Evolutionary conservation across 2,329 filamentous ascomycete species (phyloP).

Genomic region (Zasmidium citrigriseum): DNA sequence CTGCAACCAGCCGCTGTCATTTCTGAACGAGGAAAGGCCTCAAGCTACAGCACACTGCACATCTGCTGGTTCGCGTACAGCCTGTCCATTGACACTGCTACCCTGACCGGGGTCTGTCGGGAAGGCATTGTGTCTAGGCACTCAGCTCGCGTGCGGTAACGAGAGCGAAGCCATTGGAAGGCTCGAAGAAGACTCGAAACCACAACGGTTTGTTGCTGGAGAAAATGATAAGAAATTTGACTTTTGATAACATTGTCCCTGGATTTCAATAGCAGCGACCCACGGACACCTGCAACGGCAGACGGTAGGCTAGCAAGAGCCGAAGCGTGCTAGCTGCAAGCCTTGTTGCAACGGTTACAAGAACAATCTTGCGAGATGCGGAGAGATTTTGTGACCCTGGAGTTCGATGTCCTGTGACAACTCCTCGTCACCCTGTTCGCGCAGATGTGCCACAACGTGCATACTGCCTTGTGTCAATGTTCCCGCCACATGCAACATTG

Average conservation of each 20-base stretch:
- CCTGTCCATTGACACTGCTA: neutral
- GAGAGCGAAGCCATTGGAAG: too few species aligned
- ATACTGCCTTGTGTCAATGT: neutral
- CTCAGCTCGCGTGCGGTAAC: too few species aligned
- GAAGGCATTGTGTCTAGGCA: too few species aligned
- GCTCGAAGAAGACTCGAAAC: too few species aligned
- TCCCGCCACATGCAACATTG: neutral
- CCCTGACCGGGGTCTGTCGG: neutral
- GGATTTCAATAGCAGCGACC: too few species aligned
- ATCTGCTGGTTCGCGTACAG: neutral
- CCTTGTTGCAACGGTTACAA: neutral
- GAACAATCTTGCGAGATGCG: neutral
- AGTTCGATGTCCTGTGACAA: neutral
- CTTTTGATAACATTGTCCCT: too few species aligned
- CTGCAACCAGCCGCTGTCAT: slow-evolving; percentile 11
- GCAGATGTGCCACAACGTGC: too few species aligned
- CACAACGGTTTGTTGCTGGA: too few species aligned
- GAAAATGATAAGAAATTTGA: too few species aligned
- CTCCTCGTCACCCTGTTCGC: neutral
- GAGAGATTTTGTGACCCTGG: neutral
- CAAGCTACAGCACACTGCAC: neutral
- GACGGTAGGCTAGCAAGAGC: slow-evolving; percentile 3
- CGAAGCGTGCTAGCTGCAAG: neutral
- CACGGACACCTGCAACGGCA: neutral
- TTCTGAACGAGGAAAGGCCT: neutral